Evolutionary conservation across 805 yeast species (phyloP).

Genomic region (Metschnikowia borealis): DNA sequence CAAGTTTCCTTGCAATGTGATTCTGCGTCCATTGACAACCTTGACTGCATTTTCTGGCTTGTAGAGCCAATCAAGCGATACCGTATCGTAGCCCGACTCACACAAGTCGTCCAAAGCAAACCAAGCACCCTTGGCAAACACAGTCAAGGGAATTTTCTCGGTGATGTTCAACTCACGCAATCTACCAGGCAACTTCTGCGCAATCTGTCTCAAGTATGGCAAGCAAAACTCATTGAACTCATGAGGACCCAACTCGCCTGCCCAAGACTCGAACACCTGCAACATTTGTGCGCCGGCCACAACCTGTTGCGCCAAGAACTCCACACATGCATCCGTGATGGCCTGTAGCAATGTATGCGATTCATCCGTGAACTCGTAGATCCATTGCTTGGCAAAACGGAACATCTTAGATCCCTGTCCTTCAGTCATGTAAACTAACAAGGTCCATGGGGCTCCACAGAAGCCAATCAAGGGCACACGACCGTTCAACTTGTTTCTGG

Average conservation of each 20-base stretch:
- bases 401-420: slow-evolving; percentile 94
- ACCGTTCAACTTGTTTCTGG: slow-evolving; percentile 82
- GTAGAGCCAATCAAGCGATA: slow-evolving; percentile 92
- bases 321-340: slow-evolving; percentile 83
- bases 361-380: slow-evolving; percentile 71
- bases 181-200: slow-evolving; percentile 61
- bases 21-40: slow-evolving; percentile 65
- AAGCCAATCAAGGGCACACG: slow-evolving; percentile 93
- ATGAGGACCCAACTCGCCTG: slow-evolving; percentile 88
- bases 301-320: slow-evolving; percentile 90
- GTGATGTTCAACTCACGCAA: slow-evolving; percentile 65
- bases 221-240: slow-evolving; percentile 87
- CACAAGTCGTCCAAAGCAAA: slow-evolving; percentile 86
- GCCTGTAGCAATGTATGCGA: slow-evolving; percentile 69
- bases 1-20: slow-evolving; percentile 86
- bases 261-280: slow-evolving; percentile 97
- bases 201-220: slow-evolving; percentile 80
- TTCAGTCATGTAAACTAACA: slow-evolving; percentile 94
- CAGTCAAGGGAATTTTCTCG: slow-evolving; percentile 78
- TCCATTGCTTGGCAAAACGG: slow-evolving; percentile 89
- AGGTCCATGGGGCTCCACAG: slow-evolving; percentile 98
- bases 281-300: slow-evolving; percentile 97
- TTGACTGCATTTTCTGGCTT: slow-evolving; percentile 81
- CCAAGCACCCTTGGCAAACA: slow-evolving; percentile 97
- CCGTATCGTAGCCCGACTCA: slow-evolving; percentile 73